Evolutionary conservation across 164 flowering plant species (phyloP).

Genomic region (Tetracentron sinense): DNA sequence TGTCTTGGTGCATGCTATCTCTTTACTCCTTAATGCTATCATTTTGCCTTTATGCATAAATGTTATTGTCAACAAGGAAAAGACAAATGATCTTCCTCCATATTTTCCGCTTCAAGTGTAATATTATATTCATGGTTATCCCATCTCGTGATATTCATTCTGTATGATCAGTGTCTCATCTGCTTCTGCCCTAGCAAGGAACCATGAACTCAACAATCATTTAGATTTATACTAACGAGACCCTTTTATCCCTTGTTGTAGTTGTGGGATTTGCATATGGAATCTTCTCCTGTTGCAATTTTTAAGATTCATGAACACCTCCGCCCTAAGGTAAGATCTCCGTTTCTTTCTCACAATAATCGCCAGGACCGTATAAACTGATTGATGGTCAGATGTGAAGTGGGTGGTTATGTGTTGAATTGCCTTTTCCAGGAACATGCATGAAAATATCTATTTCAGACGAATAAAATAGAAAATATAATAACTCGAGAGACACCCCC

Average conservation of each 20-base stretch:
- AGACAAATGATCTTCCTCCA: no score
- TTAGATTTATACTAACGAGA: slow-evolving; percentile 13
- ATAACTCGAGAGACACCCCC: neutral
- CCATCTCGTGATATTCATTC: no score
- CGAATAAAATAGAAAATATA: neutral
- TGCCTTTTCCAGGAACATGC: no score
- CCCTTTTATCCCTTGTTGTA: slow-evolving; percentile 23
- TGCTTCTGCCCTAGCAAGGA: neutral
- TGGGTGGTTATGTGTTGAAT: no score
- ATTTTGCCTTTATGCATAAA: neutral
- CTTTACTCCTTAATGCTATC: neutral
- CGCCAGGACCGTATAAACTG: no score
- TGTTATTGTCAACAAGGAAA: neutral
- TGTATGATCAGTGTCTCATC: neutral
- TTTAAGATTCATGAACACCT: slow-evolving; percentile 72
- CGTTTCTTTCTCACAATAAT: neutral
- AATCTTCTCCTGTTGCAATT: slow-evolving; percentile 56
- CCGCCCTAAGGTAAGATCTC: slow-evolving; percentile 55
- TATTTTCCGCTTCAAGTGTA: no score
- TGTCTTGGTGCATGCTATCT: no score
- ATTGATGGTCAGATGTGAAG: no score
- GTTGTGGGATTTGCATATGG: slow-evolving; percentile 85
- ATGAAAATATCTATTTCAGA: no score
- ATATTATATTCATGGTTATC: no score
- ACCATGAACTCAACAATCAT: neutral